Percentiles rank a stretch among this genome's conserved stretches.
phyloP scores from a whole-genome alignment of 495 filamentous ascomycete species.

The Aspergillus coremiiformis region DNA sequence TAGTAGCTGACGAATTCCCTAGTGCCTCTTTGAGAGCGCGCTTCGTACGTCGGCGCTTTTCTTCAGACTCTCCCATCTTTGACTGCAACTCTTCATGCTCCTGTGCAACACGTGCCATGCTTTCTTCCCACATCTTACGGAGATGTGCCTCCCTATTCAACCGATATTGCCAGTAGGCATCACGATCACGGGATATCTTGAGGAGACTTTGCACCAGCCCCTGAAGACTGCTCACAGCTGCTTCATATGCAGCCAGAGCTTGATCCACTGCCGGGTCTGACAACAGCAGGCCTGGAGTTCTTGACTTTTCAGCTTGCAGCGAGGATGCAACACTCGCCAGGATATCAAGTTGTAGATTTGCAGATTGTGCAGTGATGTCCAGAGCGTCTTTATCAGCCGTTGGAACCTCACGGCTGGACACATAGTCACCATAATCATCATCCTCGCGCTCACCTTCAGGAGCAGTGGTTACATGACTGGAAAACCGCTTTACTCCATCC shows the following conservation, averaged over 20 bases:
- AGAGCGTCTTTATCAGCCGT: constrained; percentile 80
- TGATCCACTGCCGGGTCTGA: constrained; percentile 67
- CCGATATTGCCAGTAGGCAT: constrained; percentile 94
- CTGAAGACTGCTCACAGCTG: constrained; percentile 80
- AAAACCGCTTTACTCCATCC: constrained; percentile 41
- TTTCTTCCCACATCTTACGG: constrained; percentile 95
- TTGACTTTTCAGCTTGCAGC: constrained; percentile 62
- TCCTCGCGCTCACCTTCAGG: constrained; percentile 60
- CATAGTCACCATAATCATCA: constrained; percentile 76
- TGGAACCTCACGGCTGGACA: constrained; percentile 66
- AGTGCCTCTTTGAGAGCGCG: constrained; percentile 81
- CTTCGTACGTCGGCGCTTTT: constrained; percentile 84
- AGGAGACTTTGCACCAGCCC: constrained; percentile 79
- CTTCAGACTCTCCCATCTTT: constrained; percentile 80
- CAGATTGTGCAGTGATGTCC: constrained; percentile 91
- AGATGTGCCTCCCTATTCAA: constrained; percentile 83
- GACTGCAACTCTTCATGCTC: constrained; percentile 89
- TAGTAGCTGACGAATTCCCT: constrained; percentile 47
- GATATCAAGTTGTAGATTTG: constrained; percentile 84
- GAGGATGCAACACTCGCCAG: constrained; percentile 77
- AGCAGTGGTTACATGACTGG: constrained; percentile 40
- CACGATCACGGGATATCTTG: constrained; percentile 85
- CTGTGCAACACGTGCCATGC: constrained; percentile 86
- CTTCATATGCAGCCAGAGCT: constrained; percentile 81
- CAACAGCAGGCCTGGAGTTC: constrained; percentile 60